Base-by-base conservation (phyloP, 140 eudicot species). In the Flaveria floridana region DNA sequence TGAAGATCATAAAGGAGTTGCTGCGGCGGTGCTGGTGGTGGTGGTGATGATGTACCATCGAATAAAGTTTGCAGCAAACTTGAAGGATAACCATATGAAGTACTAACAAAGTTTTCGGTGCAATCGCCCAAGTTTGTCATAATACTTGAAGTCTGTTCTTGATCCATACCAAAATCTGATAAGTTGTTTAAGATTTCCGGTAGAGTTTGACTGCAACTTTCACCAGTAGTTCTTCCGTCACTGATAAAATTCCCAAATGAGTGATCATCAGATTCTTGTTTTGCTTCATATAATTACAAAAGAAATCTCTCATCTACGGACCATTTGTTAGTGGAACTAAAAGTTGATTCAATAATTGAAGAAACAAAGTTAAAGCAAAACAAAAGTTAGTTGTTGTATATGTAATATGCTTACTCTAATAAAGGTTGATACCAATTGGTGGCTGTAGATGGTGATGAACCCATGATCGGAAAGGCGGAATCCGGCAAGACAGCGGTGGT, bases 391-490 rank as follows among this genome's bases (percentile, higher is more conserved):
- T 62, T 62, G 68, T 26, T 39, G 50, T 85, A 61, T 82, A 30
- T 30, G 37, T 30, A 30, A 30, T 30, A 70, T 80, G 77, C 97
- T 89, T 86, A 92, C 97, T 82, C 66, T 65, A 80, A 48, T 55
- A 89, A 82, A 81, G 89, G 63, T 71, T 82, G 96, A 69, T 86
- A 81, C 96, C 96, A 92, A 70, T 74, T 83, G 64, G 87, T 72
- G 15, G 83, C 79, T 57, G 86, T 59, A 12, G 87, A 76, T 70
- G 84, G 68, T 68, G 89, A 47, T 5, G 90, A 82, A 68, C 81
- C 79, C 77, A 81, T 76, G 71, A 85, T 82, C 74, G 82, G 85
- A 5, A 82, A 79, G 69, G 85, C 71, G 25, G 96, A 83, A 81
- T 89, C 89, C 56, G 85, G 76, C 14, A 79, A 66, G 37, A 79